Percentiles rank a stretch among this genome's conserved stretches.
Conservation (phyloP, 2,329 filamentous ascomycete species). For the Ilyonectria destructans region DNA sequence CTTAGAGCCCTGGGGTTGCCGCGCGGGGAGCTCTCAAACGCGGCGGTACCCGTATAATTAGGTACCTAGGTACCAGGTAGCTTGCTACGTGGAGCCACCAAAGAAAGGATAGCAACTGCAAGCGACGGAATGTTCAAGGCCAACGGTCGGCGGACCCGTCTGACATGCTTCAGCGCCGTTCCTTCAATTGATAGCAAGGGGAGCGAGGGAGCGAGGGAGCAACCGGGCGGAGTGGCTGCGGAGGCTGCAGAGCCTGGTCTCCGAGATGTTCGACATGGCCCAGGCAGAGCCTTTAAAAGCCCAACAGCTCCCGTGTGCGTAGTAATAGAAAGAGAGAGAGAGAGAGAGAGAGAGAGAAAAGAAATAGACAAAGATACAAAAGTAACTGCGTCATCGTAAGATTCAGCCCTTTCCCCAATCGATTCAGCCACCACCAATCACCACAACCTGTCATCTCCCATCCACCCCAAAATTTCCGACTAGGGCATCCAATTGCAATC, state of each 20-base stretch:
- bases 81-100: neutral
- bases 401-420: no score
- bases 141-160: conserved; percentile 11
- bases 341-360: neutral
- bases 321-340: no score
- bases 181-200: neutral
- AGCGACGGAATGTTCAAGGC: neutral
- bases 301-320: neutral
- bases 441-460: no score
- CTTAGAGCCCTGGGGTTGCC: conserved; percentile 1
- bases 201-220: neutral
- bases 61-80: neutral
- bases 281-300: neutral
- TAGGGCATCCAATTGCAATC: no score
- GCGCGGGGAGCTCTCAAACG: neutral
- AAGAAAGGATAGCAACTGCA: neutral
- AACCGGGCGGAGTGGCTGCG: neutral
- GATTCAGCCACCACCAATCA: no score
- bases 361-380: neutral
- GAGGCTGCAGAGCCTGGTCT: neutral
- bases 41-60: neutral
- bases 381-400: no score
- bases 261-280: neutral
- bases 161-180: conserved; percentile 14
- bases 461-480: no score